These are phyloP conservation scores for Entomortierella chlamydospora DNA, from an alignment of 192 early-diverging fungal genomes.

Conservation along the genomic window DNA sequence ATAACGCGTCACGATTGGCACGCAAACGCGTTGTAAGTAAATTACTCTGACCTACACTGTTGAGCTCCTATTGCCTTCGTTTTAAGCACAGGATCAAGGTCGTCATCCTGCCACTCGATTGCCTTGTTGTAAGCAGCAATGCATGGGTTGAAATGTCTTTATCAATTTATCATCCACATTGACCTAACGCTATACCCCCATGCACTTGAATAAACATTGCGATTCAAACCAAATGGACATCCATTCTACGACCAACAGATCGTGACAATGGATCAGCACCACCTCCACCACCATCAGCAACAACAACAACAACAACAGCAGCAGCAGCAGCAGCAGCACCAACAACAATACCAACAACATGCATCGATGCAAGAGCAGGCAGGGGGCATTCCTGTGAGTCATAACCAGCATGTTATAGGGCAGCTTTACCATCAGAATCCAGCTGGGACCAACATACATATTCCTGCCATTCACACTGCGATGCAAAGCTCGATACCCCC, in stretches of 20 bases:
- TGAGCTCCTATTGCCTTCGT: no score
- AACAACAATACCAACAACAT: conserved; percentile 4
- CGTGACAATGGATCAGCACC: conserved; percentile 10
- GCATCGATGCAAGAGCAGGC: background rate
- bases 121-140: conserved; percentile 3
- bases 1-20: no score
- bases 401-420: background rate
- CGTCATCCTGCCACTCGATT: background rate
- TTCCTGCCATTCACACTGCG: background rate
- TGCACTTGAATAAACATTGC: background rate
- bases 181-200: background rate
- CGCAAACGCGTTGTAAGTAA: no score
- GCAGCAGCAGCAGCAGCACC: background rate
- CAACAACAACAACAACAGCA: conserved; percentile 14
- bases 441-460: background rate
- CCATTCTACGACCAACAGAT: background rate
- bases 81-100: no score
- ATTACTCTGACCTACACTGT: no score
- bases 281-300: conserved; percentile 21
- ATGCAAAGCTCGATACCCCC: background rate
- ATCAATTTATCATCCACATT: background rate
- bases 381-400: background rate
- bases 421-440: conserved; percentile 8
- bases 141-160: background rate
- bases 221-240: background rate